A percentile compares a stretch with the other conserved stretches of the same genome.
phyloP scores from a whole-genome alignment of 257 asterid species.

The Thymus quinquecostatus region DNA sequence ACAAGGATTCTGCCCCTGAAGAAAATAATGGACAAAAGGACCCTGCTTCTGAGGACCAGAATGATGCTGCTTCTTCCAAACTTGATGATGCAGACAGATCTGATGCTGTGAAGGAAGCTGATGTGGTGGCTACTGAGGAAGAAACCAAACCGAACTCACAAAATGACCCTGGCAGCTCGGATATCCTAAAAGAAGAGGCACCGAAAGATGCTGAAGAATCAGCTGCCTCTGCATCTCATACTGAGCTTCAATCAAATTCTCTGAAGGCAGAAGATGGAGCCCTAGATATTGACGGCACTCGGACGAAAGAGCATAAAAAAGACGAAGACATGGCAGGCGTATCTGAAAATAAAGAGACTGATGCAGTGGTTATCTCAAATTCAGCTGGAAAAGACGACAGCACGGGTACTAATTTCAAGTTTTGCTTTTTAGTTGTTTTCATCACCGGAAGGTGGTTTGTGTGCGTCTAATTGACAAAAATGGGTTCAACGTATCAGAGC shows the following conservation, averaged over 20 bases:
- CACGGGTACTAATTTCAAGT: constrained; percentile 46
- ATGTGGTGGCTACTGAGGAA: constrained; percentile 36
- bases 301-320: constrained; percentile 48
- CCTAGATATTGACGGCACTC: constrained; percentile 40
- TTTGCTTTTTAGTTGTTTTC: constrained; percentile 25
- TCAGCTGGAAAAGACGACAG: constrained; percentile 44
- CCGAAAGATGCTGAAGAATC: constrained; percentile 45
- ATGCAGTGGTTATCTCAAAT: constrained; percentile 40
- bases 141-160: constrained; percentile 38
- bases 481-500: background rate
- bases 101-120: constrained; percentile 43
- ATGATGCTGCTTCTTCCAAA: constrained; percentile 41
- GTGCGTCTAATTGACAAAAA: constrained; percentile 10
- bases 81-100: constrained; percentile 41
- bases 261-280: constrained; percentile 54
- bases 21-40: constrained; percentile 40
- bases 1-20: constrained; percentile 44
- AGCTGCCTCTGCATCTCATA: constrained; percentile 46
- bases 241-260: constrained; percentile 55
- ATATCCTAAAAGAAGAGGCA: constrained; percentile 41
- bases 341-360: constrained; percentile 55
- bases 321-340: constrained; percentile 52
- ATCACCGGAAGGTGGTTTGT: constrained; percentile 7
- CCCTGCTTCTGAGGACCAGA: constrained; percentile 47
- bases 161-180: constrained; percentile 46